Percentiles rank a stretch among this genome's conserved stretches.
These are phyloP conservation scores for Pleurotus djamor DNA, from an alignment of 768 basidiomycete species.

Conservation along the genomic window DNA sequence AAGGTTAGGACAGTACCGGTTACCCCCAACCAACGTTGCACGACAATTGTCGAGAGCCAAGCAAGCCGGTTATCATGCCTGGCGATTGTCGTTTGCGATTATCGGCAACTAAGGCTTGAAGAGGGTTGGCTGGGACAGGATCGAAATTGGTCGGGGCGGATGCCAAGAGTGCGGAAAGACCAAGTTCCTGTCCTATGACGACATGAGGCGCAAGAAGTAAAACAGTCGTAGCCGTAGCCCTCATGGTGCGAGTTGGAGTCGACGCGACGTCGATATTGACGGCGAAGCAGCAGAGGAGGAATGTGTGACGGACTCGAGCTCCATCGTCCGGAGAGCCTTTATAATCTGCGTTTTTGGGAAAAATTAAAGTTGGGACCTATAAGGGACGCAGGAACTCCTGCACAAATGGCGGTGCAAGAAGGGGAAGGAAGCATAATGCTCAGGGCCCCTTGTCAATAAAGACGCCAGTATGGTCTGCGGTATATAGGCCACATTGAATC, in stretches of 20 bases:
- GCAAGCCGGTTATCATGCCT: not conserved
- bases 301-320: no score
- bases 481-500: no score
- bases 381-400: no score
- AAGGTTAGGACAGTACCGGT: conserved; percentile 1
- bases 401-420: no score
- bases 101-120: not conserved
- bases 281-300: no score
- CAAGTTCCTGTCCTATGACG: not conserved
- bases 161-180: not conserved
- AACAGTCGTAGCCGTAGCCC: not conserved
- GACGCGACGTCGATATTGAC: not conserved
- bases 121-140: not conserved
- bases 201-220: not conserved
- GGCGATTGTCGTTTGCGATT: not conserved
- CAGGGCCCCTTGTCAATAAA: no score
- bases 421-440: no score
- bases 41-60: not conserved
- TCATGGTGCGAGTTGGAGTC: not conserved
- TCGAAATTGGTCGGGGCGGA: not conserved
- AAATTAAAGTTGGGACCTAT: no score
- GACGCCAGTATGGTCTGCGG: no score
- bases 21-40: not conserved
- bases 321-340: no score
- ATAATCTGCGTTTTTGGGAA: no score